Evolutionary conservation across 345 rosid species (phyloP).

Genomic region (Eucalyptus albens): DNA sequence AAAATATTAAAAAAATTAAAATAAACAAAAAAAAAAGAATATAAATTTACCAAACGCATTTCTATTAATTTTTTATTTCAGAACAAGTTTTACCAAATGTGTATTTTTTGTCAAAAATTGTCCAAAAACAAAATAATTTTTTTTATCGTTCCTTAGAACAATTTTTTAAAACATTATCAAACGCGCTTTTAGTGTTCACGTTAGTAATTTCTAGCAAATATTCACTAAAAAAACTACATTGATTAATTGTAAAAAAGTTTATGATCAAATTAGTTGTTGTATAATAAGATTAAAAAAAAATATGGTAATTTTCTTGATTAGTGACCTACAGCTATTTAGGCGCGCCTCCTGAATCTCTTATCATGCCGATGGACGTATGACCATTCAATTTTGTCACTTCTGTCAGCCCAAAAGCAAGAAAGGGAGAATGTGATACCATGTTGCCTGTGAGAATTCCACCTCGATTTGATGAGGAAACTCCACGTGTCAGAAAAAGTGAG

Average conservation of each 20-base stretch:
- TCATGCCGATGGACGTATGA: neutral
- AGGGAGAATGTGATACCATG: neutral
- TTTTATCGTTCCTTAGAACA: no score
- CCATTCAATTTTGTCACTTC: neutral
- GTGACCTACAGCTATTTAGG: neutral
- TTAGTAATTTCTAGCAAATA: no score
- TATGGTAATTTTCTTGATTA: no score
- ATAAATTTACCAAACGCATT: no score
- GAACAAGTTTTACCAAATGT: rapidly evolving
- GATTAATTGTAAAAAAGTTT: neutral
- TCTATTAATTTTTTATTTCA: no score
- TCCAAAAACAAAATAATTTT: no score
- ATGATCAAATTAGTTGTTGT: rapidly evolving
- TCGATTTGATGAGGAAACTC: neutral
- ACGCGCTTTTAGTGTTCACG: rapidly evolving
- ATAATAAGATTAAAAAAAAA: neutral
- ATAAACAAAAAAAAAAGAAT: no score
- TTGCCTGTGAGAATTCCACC: neutral
- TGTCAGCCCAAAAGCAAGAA: neutral
- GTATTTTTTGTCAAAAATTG: rapidly evolving
- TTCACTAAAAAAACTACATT: no score
- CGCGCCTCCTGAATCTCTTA: neutral
- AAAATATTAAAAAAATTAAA: no score
- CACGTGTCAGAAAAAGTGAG: neutral
- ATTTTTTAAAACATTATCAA: no score